phyloP scores from a whole-genome alignment of 2,329 filamentous ascomycete genomes.

The Aspergillus bombycis region DNA sequence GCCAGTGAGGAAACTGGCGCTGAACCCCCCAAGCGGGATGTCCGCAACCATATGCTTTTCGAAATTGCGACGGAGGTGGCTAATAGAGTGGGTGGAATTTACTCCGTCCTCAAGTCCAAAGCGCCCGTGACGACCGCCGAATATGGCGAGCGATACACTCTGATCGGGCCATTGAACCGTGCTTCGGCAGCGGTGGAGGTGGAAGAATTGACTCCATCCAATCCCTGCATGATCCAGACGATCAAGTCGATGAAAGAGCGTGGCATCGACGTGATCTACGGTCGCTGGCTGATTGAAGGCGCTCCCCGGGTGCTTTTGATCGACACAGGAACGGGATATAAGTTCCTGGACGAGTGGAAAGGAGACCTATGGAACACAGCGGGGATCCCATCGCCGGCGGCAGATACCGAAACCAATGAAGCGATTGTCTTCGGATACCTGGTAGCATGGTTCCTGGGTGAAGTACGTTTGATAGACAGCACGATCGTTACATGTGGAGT shows the following conservation, averaged over 20 bases:
- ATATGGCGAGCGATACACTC: conserved; percentile 95
- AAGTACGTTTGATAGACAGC: conserved; percentile 62
- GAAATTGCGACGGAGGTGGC: conserved; percentile 97
- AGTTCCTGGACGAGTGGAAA: conserved; percentile 95
- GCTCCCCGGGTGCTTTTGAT: conserved; percentile 92
- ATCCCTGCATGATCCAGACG: conserved; percentile 75
- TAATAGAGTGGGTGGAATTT: conserved; percentile 97
- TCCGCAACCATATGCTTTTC: conserved; percentile 94
- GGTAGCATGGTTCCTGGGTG: conserved; percentile 96
- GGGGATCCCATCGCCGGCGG: conserved; percentile 88
- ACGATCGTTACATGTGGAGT: neutral
- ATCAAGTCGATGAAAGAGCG: conserved; percentile 92
- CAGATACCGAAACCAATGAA: conserved; percentile 95
- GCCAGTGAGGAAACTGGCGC: conserved; percentile 16
- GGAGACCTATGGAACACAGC: conserved; percentile 90
- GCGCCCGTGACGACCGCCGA: conserved; percentile 96
- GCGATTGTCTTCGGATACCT: conserved; percentile 97
- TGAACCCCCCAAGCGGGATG: conserved; percentile 62
- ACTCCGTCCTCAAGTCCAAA: conserved; percentile 98
- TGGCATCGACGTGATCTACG: conserved; percentile 88
- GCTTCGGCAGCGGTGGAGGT: conserved; percentile 96
- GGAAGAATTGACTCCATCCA: conserved; percentile 84
- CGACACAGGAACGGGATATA: conserved; percentile 90
- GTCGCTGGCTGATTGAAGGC: conserved; percentile 96
- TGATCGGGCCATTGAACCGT: conserved; percentile 92